Base-by-base conservation (phyloP, 2,329 filamentous ascomycete species). In the Scedosporium minutisporum region DNA sequence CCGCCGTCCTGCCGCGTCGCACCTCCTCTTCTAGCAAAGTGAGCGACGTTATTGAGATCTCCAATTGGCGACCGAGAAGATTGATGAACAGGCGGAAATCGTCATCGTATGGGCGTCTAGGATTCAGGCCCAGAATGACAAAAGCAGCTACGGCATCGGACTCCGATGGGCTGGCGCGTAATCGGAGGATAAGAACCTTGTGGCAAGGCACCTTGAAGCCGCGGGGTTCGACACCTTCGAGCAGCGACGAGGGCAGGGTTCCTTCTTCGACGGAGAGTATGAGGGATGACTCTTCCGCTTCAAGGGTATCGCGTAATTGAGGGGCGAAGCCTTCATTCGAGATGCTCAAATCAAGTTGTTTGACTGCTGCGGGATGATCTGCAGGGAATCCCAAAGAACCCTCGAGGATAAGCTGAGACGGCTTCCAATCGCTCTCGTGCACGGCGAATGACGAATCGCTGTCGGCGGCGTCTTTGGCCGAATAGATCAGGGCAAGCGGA, bases 1-100 rank as follows among this genome's bases (percentile, higher is more conserved):
- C 90, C 1, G 89, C 90, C 67, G 80, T 82, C 72, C 91, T 87
- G 0, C 89, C 58, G 2, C 58, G 58, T 6, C 58, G 58, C 88
- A 64, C 89, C 70, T 95, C 90, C 67, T 93, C 90, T 70, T 93
- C 90, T 63, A 93, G 93, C 1, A 95, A 74, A 0, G 93, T 88
- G 0, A 93, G 90, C 0, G 89, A 93, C 1, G 90, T 90, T 71
- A 93, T 81, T 0, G 89, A 91, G 0, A 90, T 93, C 42, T 60
- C 58, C 14, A 60, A 27, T 9, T 60, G 58, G 58, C 58, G 41
- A 42, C 41, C 44, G 9, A 60, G 58, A n/a, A 60, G 58, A 33
- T 44, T 46, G 21, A 60, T 33, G 23, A 60, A 60, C 4, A 60
- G 42, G 9, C 23, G 38, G 42, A 60, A 95, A 66, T 93, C 90